Base-by-base conservation (phyloP, 768 basidiomycete species). In the Lentinula detonsa region DNA sequence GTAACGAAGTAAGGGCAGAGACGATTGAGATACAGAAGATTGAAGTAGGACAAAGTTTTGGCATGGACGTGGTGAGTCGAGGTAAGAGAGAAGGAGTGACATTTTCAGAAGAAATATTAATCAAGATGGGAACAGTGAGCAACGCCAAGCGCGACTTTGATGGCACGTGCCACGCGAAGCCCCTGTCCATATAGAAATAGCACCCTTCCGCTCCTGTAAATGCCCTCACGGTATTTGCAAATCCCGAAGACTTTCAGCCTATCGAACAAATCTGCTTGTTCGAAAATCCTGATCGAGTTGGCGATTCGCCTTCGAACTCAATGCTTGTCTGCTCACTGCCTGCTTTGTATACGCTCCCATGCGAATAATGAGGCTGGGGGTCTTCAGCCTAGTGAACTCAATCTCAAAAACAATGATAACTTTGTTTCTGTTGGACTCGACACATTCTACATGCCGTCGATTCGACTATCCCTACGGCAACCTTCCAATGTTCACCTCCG, bases 21-120 rank as follows among this genome's bases (percentile, higher is more conserved):
- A 73, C 10, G 83, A 84, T 66, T 87, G 86, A 2, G 83, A 77
- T 53, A 74, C 59, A 52, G 86, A 85, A 5, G 87, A 87, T 63
- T 88, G 83, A 13, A 87, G 68, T 31, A 88, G 61, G 21, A 88
- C 66, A 23, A 87, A 67, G 31, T 83, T 76, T 39, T 83, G 72
- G 23, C 54, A 34, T 10, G 52, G 35, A 28, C 59, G 57, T 18
- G 61, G 65, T 52, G 65, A 43, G 57, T 69, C 61, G 31, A 63
- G 62, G 63, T 65, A 63, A 5, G 51, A 58, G 54, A 46, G 46
- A 57, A 46, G 46, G 61, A 71, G 55, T 66, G 53, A 50, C 49
- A 64, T 61, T 45, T 13, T 35, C 62, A 62, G 43, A 59, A 62
- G 63, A 67, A 65, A 8, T 33, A 18, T n/a, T 10, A n/a, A 31